These are phyloP conservation scores for Hydnomerulius pinastri DNA, from an alignment of 768 basidiomycete genomes.

Conservation along the genomic window DNA sequence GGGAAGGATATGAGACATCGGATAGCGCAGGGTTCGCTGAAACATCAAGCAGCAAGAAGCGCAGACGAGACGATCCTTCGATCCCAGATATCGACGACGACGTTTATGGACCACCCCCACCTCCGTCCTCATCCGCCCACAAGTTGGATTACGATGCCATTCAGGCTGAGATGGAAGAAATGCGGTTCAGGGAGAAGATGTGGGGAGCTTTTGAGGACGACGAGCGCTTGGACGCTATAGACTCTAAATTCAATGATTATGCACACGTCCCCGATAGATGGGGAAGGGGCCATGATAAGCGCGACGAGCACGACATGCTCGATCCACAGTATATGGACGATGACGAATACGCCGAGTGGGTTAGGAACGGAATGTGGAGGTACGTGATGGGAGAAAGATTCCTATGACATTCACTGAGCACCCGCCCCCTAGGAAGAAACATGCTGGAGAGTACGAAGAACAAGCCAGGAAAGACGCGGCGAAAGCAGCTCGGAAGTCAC, in stretches of 20 bases:
- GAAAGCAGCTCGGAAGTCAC: slow-evolving; percentile 51
- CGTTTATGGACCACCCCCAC: slow-evolving; percentile 28
- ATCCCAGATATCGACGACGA: slow-evolving; percentile 3
- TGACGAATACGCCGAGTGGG: slow-evolving; percentile 87
- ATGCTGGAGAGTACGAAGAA: slow-evolving; percentile 67
- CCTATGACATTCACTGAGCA: slow-evolving; percentile 8
- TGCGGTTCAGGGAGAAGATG: slow-evolving; percentile 71
- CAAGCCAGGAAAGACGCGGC: slow-evolving; percentile 56
- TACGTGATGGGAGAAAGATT: slow-evolving; percentile 31
- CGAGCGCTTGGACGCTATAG: slow-evolving; percentile 61
- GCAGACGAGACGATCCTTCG: background rate
- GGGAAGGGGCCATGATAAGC: slow-evolving; percentile 43
- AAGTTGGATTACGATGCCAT: slow-evolving; percentile 50
- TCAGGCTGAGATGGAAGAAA: slow-evolving; percentile 60
- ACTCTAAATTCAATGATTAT: slow-evolving; percentile 66
- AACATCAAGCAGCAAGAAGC: slow-evolving; percentile 12
- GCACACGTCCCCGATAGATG: slow-evolving; percentile 75
- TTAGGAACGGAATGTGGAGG: slow-evolving; percentile 86
- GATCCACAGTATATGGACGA: slow-evolving; percentile 68
- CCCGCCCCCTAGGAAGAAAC: slow-evolving; percentile 52
- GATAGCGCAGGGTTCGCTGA: slow-evolving; percentile 19
- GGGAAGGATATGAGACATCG: slow-evolving; percentile 20
- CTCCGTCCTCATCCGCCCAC: slow-evolving; percentile 23
- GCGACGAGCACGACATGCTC: slow-evolving; percentile 42
- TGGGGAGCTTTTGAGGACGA: slow-evolving; percentile 74